Evolutionary conservation across 768 basidiomycete species (phyloP), one percentile per base, ranked within the genome.

Genomic region (Boletus eberwhitei): DNA sequence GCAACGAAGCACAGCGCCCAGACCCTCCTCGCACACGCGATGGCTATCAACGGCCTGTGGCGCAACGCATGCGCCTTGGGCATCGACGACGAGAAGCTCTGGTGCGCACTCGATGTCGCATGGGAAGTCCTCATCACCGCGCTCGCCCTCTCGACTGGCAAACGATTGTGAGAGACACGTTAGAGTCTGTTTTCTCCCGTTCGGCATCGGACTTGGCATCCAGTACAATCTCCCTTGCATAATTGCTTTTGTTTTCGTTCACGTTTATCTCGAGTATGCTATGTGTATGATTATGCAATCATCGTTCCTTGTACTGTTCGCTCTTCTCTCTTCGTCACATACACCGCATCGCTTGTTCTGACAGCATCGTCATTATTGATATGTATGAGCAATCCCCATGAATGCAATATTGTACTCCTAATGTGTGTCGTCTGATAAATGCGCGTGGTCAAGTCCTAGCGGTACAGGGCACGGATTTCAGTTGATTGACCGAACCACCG

Each of bases 21-120:
- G 31, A 59, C 60, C 1, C 71, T 80, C 42, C 68, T 79, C 57
- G 47, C 54, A 16, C 71, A 74, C 54, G 64, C 73, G 14, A 67
- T 66, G 53, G 53, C 54, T 7, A 63, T 79, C 42, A 74, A 78
- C 53, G 80, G 79, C 14, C 60, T 82, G 9, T 83, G 82, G 82
- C 73, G 74, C 38, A 81, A 82, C 59, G 76, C 65, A 5, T 76
- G 75, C 55, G 74, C 74, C 12, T 68, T 83, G 29, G 82, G 82
- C 36, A 75, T 83, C 57, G 73, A 73, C 59, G 82, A 83, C 58
- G 59, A 62, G 41, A 65, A 66, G 34, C 71, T 82, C 16, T 82
- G 79, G 74, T 72, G 71, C 31, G 70, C 74, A 19, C 68, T 82
- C 37, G 79, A 83, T 51, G 64, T 77, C 34, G 76, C 78, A 9